Evolutionary conservation across 2,329 filamentous ascomycete genomes (phyloP), one percentile per base, ranked within the genome.

Genomic region (Xylaria sp.): DNA sequence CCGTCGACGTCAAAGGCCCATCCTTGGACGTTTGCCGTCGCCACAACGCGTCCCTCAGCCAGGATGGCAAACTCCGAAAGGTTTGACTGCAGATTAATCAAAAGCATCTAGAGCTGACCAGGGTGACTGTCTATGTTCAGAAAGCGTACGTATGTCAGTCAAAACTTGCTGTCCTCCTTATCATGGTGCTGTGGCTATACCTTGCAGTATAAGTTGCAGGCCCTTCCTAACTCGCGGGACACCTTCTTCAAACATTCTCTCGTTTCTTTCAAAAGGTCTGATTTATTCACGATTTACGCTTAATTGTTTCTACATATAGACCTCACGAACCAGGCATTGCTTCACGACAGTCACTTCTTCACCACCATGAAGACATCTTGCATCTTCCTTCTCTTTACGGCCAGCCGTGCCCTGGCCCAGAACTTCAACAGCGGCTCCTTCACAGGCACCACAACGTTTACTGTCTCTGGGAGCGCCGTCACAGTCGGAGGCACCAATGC

Each of bases 331-430:
- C 15, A 15, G 54, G 20, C 18, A 54, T 18, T 7, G 15, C 25
- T 20, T 34, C 37, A 66, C 8, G 44, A 57, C n/a, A 61, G 25
- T n/a, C 52, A 56, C 8, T 37, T 37, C 8, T 37, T 37, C 34
- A 10, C 7, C 59, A 74, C 60, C 8, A 76, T 77, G 75, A 75
- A 73, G 73, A 51, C 55, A 51, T 41, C 39, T 41, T 61, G 54
- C n/a, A 63, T 65, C 34, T 13, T 76, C 18, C 65, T 65, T 20
- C 34, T 74, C 41, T 15, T 74, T 6, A 69, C 67, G 65, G 73
- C 69, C 52, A 70, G 63, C 46, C 50, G 69, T 63, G 70, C 57
- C 12, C 58, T 75, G 52, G 73, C 73, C 37, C 74, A 75, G 58
- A 66, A 63, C 46, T 57, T 67, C 41, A 57, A 60, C 15, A 63